Conservation (phyloP, 169 alveolate species). For the Eimeria acervulina region DNA sequence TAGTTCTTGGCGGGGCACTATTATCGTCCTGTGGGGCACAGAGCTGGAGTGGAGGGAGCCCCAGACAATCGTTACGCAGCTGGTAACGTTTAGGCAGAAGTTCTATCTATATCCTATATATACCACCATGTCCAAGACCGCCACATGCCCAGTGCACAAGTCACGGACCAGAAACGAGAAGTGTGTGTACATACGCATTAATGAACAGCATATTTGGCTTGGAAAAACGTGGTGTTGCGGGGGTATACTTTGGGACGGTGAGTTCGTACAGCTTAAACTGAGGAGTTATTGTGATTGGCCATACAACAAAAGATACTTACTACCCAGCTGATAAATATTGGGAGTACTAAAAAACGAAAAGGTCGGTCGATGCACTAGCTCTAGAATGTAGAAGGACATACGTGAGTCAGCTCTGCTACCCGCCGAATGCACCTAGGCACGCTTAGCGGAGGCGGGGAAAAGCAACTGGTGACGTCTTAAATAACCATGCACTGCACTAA, state of each 20-base stretch:
- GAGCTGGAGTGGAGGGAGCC: neutral
- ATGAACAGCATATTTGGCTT: neutral
- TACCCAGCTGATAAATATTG: neutral
- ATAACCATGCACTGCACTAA: neutral
- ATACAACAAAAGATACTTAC: neutral
- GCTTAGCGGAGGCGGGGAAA: neutral
- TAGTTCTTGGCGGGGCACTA: neutral
- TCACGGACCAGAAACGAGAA: neutral
- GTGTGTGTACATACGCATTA: neutral
- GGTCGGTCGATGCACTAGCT: neutral
- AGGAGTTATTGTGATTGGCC: neutral
- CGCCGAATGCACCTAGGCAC: neutral
- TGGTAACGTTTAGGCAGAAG: neutral
- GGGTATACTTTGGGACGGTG: neutral
- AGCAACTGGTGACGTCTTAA: too few species aligned
- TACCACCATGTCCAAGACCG: too few species aligned
- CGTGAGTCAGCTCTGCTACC: neutral
- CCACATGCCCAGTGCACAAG: neutral
- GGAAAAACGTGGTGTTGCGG: neutral
- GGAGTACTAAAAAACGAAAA: neutral
- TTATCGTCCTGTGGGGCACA: neutral
- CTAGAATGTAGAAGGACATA: neutral
- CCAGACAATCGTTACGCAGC: neutral
- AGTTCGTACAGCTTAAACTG: neutral
- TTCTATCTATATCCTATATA: neutral